Percentiles rank a stretch among this genome's conserved stretches.
These are phyloP conservation scores for Aspergillus sp. DNA, from an alignment of 2,329 filamentous ascomycete genomes.

Conservation along the genomic window DNA sequence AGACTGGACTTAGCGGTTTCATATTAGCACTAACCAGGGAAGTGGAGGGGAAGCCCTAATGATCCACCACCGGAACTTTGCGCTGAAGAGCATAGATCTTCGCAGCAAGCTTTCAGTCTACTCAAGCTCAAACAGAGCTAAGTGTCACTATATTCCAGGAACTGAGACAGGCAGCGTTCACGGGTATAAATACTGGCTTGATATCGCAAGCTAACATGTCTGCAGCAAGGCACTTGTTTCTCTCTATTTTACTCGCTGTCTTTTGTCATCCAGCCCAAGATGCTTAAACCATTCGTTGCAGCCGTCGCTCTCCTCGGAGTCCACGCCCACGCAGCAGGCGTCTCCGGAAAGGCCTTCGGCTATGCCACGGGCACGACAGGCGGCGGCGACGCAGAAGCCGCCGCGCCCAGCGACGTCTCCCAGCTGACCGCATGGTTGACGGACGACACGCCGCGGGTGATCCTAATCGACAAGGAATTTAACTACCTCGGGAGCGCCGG, in stretches of 20 bases:
- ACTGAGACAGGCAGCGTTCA: too few species aligned
- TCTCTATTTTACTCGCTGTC: not conserved
- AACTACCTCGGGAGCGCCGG: slow-evolving; percentile 14
- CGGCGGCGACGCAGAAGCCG: slow-evolving; percentile 45
- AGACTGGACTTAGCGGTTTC: too few species aligned
- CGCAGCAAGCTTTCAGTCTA: too few species aligned
- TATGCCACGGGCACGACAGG: slow-evolving; percentile 49
- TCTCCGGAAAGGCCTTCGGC: slow-evolving; percentile 29
- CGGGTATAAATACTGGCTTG: too few species aligned
- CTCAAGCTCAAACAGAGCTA: too few species aligned
- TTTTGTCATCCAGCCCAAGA: not conserved
- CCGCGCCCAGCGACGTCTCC: slow-evolving; percentile 42
- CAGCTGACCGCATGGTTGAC: slow-evolving; percentile 50
- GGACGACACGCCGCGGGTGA: slow-evolving; percentile 47
- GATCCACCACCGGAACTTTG: too few species aligned
- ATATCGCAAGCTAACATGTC: too few species aligned
- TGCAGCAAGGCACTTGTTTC: too few species aligned
- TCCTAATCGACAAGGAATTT: slow-evolving; percentile 47
- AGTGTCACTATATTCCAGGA: too few species aligned
- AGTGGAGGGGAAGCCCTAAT: too few species aligned
- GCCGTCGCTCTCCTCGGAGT: slow-evolving; percentile 12
- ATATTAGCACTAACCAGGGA: too few species aligned
- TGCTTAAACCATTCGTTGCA: slow-evolving; percentile 11
- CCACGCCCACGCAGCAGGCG: slow-evolving; percentile 12
- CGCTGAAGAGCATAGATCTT: too few species aligned